Evolutionary conservation across 169 alveolate species (phyloP).

Genomic region (Cryptosporidium sp.): DNA sequence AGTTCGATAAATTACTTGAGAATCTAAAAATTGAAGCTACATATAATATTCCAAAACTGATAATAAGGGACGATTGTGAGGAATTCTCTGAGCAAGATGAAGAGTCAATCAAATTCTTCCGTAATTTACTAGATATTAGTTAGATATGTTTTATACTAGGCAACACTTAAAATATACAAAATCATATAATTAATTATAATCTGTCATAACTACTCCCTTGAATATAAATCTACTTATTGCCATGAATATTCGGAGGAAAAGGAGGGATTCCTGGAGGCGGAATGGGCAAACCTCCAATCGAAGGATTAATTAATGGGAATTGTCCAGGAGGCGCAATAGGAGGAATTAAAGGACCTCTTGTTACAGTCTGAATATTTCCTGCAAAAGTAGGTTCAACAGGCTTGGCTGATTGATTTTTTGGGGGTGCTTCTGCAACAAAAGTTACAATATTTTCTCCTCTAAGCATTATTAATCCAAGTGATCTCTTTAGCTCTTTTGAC

Average conservation of each 20-base stretch:
- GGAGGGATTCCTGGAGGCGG: slow-evolving; percentile 48
- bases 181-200: slow-evolving; percentile 2
- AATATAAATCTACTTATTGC: background rate
- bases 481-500: slow-evolving; percentile 92
- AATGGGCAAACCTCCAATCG: slow-evolving; percentile 35
- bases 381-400: slow-evolving; percentile 31
- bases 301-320: slow-evolving; percentile 13
- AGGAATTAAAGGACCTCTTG: slow-evolving; percentile 59
- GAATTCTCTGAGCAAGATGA: slow-evolving; percentile 70
- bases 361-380: slow-evolving; percentile 47
- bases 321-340: slow-evolving; percentile 45
- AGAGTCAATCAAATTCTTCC: slow-evolving; percentile 46
- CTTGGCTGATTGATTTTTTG: slow-evolving; percentile 84
- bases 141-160: background rate
- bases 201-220: background rate
- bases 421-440: slow-evolving; percentile 98
- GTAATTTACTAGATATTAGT: slow-evolving; percentile 14
- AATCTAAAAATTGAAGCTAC: slow-evolving; percentile 10
- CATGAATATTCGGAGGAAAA: slow-evolving; percentile 42
- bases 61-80: slow-evolving; percentile 21
- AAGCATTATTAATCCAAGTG: slow-evolving; percentile 94
- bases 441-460: slow-evolving; percentile 98
- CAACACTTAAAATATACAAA: background rate
- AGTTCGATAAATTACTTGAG: background rate
- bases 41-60: slow-evolving; percentile 37